Conservation (phyloP, 2,329 filamentous ascomycete genomes). For the Amauroascus niger region DNA sequence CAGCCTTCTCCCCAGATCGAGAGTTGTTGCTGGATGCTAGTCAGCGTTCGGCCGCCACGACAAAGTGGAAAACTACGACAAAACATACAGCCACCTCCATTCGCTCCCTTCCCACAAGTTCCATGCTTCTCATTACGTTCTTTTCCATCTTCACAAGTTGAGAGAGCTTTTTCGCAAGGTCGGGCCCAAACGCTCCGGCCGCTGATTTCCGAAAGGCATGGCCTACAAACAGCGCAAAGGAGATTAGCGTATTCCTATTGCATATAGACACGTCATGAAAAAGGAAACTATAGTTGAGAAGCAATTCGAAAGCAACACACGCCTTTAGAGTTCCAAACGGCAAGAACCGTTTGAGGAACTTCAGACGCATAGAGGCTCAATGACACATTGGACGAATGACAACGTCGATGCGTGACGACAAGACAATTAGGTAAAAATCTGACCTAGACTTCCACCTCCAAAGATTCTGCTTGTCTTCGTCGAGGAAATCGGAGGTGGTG, state of each 20-base stretch:
- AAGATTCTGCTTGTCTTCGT: conserved; percentile 90
- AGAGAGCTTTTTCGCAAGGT: conserved; percentile 93
- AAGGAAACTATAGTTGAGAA: too few relatives aligned
- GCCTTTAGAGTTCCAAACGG: too few relatives aligned
- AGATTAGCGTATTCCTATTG: neutral
- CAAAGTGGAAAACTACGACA: neutral
- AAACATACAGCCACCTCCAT: conserved; percentile 97
- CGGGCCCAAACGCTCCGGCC: conserved; percentile 54
- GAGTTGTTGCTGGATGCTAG: conserved; percentile 70
- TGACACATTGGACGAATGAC: neutral
- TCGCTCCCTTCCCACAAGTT: conserved; percentile 85
- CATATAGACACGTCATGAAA: neutral
- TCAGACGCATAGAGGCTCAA: neutral
- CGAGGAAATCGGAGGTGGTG: conserved; percentile 78
- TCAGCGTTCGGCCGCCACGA: neutral
- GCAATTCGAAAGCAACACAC: too few relatives aligned
- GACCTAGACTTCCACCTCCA: conserved; percentile 75
- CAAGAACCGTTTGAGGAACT: too few relatives aligned
- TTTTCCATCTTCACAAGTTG: conserved; percentile 99
- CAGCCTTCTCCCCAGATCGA: conserved; percentile 93
- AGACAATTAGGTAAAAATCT: conserved; percentile 28
- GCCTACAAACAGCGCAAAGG: conserved; percentile 37
- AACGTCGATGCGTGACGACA: neutral
- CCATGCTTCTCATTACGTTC: conserved; percentile 98
- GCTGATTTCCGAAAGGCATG: conserved; percentile 50